Evolutionary conservation across 2,329 filamentous ascomycete genomes (phyloP), one percentile per base, ranked within the genome.

Genomic region (Scedosporium dehoogii): DNA sequence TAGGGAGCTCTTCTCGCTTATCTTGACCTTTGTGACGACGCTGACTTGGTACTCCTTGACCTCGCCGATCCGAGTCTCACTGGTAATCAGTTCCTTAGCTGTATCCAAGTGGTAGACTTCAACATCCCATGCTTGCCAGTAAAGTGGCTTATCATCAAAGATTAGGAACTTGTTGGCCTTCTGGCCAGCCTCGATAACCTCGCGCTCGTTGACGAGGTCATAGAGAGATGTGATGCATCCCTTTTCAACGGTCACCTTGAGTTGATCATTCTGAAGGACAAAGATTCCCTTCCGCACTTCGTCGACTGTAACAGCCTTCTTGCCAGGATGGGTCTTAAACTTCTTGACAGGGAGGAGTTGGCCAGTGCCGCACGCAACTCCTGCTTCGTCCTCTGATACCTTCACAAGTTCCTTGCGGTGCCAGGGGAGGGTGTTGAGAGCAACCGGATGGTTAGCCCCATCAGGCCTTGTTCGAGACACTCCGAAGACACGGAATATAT

Each of bases 71-170:
- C 79, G 81, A 12, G 90, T 91, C 67, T 85, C 81, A 65, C 84
- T 82, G 18, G 86, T 83, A 5, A 82, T 72, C 14, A 99, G 81
- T 72, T 93, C 89, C 71, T 89, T 84, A 63, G 92, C 86, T 1
- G 92, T 94, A 62, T 96, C 86, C 27, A 97, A 83, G 70, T 99
- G 94, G 77, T 88, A 99, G 29, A 97, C 92, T 74, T 99, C 94
- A 5, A 97, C 93, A 73, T 99, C 93, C 92, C 93, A 96, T 2
- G 92, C 92, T 75, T 97, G 91, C 92, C 92, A 97, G 78, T 96
- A 96, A 25, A 97, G 82, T 23, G 92, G 92, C 76, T 97, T 97
- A 76, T 99, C 94, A 70, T 99, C 94, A 70, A 96, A 97, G 25
- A 97, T 86, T 66, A 97, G 92, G 59, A 94, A 85, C 71, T 97